Evolutionary conservation across 768 basidiomycete genomes (phyloP), one percentile per base, ranked within the genome.

Genomic region (Hortiboletus flavorubellus): DNA sequence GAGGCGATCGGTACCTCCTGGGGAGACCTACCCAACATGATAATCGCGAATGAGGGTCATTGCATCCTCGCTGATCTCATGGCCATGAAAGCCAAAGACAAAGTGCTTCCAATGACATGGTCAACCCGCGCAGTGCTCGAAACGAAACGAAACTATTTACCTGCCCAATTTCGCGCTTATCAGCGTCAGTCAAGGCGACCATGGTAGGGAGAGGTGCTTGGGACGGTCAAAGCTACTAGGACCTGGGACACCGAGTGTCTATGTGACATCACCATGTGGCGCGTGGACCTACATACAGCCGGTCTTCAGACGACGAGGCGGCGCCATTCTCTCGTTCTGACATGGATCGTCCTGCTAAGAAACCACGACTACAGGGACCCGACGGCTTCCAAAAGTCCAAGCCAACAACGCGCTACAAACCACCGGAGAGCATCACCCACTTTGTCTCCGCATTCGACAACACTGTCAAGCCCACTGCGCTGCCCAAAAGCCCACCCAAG

Each of bases 81-180:
- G 69, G 4, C 85, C 85, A 63, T 84, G 82, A 65, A 87, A 88
- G 16, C 87, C 87, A 57, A 86, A 74, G 14, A 89, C 82, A 61
- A 89, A 87, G 64, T 87, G 86, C 85, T 87, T 57, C n/a, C 42
- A 29, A 21, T 45, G 23, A 21, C 15, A n/a, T 10, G 26, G 37
- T 55, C 34, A 44, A 21, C 31, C n/a, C 14, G 30, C 18, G 31
- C 8, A 10, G 35, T n/a, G 33, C 11, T n/a, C n/a, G 10, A 16
- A 12, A n/a, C 1, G 1, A 5, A 49, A 54, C 4, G 3, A 44
- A 51, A 5, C 0, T 0, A 21, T 10, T 26, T 64, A 76, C 78
- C 70, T 80, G 78, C 29, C 79, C 79, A 21, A 80, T 76, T 58
- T 79, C 74, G 33, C 76, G 70, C 53, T 72, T 77, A 40, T 73